phyloP scores from a whole-genome alignment of 2,329 filamentous ascomycete species.

The Claviceps pazoutovae region DNA sequence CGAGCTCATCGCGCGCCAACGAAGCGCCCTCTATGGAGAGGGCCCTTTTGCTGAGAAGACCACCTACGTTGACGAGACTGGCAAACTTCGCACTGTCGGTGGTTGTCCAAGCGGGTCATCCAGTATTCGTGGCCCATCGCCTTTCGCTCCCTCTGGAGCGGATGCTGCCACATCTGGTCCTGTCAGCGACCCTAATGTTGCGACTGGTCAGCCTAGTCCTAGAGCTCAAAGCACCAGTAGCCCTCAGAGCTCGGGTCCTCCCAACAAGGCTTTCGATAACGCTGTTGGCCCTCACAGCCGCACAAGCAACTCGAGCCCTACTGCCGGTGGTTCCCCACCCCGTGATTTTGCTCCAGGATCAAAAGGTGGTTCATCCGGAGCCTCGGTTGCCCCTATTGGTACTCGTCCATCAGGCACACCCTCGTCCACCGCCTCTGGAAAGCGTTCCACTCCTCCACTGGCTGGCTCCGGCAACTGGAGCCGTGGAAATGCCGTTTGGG shows the following conservation, averaged over 20 bases:
- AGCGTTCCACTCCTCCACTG: constrained; percentile 78
- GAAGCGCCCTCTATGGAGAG: constrained; percentile 84
- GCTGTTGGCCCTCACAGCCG: constrained; percentile 46
- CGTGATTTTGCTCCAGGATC: constrained; percentile 42
- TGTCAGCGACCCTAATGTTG: constrained; percentile 19
- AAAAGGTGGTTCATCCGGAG: constrained; percentile 40
- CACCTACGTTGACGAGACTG: constrained; percentile 55
- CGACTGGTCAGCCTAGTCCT: constrained; percentile 38
- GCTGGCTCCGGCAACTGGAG: constrained; percentile 83
- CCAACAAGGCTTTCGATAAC: constrained; percentile 48
- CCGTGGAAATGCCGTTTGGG: constrained; percentile 71
- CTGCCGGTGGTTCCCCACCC: constrained; percentile 60
- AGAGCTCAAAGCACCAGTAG: constrained; percentile 78
- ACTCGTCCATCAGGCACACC: constrained; percentile 60
- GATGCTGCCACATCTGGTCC: constrained; percentile 27
- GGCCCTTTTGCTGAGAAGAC: constrained; percentile 52
- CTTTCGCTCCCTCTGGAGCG: constrained; percentile 37
- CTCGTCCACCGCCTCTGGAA: constrained; percentile 38
- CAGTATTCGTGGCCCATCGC: constrained; percentile 62
- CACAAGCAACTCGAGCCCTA: constrained; percentile 71
- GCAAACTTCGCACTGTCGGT: constrained; percentile 47
- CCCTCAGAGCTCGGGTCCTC: constrained; percentile 48
- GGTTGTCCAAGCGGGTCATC: constrained; percentile 50
- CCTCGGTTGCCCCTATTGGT: constrained; percentile 79
- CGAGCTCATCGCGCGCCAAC: constrained; percentile 89